phyloP scores from a whole-genome alignment of 1,284 basidiomycete species.

The Cryptococcus depauperatus region DNA sequence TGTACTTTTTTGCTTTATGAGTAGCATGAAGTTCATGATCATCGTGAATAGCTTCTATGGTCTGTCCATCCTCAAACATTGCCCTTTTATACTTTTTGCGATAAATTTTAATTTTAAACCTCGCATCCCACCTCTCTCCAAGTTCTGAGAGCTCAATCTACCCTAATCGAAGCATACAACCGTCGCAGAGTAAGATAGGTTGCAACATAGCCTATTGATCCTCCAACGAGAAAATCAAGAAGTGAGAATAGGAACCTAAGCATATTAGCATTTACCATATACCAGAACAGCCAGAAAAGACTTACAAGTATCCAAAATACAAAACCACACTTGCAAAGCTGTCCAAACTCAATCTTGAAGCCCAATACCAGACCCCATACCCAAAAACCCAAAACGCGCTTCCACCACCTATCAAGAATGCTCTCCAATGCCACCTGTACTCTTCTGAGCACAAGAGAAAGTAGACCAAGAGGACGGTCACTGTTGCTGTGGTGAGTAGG shows the following conservation, averaged over 20 bases:
- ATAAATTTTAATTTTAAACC: neutral
- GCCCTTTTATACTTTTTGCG: neutral
- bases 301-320: conserved; percentile 79
- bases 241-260: conserved; percentile 60
- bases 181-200: conserved; percentile 76
- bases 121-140: too few species aligned
- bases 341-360: conserved; percentile 70
- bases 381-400: conserved; percentile 85
- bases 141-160: too few species aligned
- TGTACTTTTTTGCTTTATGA: too few species aligned
- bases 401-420: conserved; percentile 84
- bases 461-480: conserved; percentile 83
- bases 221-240: conserved; percentile 81
- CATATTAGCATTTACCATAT: neutral
- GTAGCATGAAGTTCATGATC: too few species aligned
- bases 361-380: conserved; percentile 70
- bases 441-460: conserved; percentile 93
- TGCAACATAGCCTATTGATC: conserved; percentile 75
- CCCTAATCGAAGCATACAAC: conserved; percentile 61
- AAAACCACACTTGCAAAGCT: conserved; percentile 75
- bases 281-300: conserved; percentile 1
- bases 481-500: conserved; percentile 77
- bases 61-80: neutral
- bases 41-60: too few species aligned
- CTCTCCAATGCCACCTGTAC: conserved; percentile 95